Base-by-base conservation (phyloP, 106 monocot species). In the Amphibolis antarctica region DNA sequence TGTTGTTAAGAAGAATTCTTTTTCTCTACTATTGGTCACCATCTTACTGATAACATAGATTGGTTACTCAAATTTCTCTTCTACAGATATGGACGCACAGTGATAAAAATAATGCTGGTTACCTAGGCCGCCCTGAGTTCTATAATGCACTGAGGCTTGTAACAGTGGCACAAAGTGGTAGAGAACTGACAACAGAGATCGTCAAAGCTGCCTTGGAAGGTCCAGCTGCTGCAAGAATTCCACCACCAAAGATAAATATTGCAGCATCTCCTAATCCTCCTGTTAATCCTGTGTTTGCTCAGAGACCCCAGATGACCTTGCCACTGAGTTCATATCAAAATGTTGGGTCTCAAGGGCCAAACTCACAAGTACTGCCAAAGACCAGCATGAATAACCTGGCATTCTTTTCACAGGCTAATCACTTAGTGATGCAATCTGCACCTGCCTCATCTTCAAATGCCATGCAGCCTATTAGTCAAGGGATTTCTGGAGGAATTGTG, bases 51-150 rank as follows among this genome's bases (percentile, higher is more conserved):
- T 36, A 36, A 36, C n/a, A n/a, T n/a, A n/a, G n/a, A 9, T 0
- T 25, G 24, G 3, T 55, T 59, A 15, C 7, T 48, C 52, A 18
- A 47, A 22, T 46, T 14, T 63, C 36, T 76, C 59, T 24, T 71
- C 0, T 86, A 70, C 80, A 92, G 92, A 80, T 92, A 74, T 92
- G 92, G 92, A 87, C 69, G 73, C 71, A 87, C 72, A 80, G 89
- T 62, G 82, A 90, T 73, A 70, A 78, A 74, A 98, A 76, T 52
- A 72, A 68, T 53, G 69, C 59, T 63, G 85, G 85, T 69, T 98
- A 74, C 75, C 85, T 93, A 57, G 93, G 93, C 20, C 88, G 88
- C n/a, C 30, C 52, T 28, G 93, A 93, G 63, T 93, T 93, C 69
- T 83, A 78, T 68, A 88, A 93, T 77, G 83, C 81, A 11, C 51